A percentile compares a stretch with the other conserved stretches of the same genome.
Evolutionary conservation across 768 basidiomycete genomes (phyloP).

Genomic region (Pisolithus marmoratus): DNA sequence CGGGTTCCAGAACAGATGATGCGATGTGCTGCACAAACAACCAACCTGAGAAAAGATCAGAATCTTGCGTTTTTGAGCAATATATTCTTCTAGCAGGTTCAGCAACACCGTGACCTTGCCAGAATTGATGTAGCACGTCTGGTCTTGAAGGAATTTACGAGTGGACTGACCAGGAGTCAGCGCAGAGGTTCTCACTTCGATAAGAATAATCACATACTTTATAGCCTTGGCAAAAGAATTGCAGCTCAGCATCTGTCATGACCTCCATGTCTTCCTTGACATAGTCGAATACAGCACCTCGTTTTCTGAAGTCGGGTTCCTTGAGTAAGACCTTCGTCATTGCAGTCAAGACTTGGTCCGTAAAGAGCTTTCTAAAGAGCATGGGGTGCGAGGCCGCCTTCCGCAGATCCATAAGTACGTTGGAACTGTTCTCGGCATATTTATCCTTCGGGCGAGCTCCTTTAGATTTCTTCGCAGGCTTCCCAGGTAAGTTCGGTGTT

Average conservation of each 20-base stretch:
- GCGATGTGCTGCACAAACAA: neutral
- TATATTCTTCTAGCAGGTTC: slow-evolving; percentile 63
- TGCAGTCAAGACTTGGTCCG: slow-evolving; percentile 64
- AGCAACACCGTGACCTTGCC: slow-evolving; percentile 81
- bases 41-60: slow-evolving; percentile 92
- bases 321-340: slow-evolving; percentile 82
- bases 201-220: slow-evolving; percentile 45
- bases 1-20: neutral
- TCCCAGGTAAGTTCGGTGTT: slow-evolving; percentile 21
- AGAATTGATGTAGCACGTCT: slow-evolving; percentile 75
- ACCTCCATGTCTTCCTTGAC: slow-evolving; percentile 98
- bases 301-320: slow-evolving; percentile 87
- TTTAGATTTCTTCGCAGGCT: slow-evolving; percentile 25
- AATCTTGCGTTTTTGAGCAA: slow-evolving; percentile 66
- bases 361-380: slow-evolving; percentile 85
- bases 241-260: slow-evolving; percentile 97
- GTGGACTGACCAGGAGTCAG: slow-evolving; percentile 45
- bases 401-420: slow-evolving; percentile 95
- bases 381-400: slow-evolving; percentile 97
- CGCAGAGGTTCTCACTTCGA: neutral
- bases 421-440: slow-evolving; percentile 78
- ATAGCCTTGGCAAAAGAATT: slow-evolving; percentile 78
- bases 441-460: slow-evolving; percentile 53
- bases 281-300: slow-evolving; percentile 70
- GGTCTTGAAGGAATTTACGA: slow-evolving; percentile 66